Conservation (phyloP, 2,329 filamentous ascomycete species). For the Phaeomoniella chlamydospora region DNA sequence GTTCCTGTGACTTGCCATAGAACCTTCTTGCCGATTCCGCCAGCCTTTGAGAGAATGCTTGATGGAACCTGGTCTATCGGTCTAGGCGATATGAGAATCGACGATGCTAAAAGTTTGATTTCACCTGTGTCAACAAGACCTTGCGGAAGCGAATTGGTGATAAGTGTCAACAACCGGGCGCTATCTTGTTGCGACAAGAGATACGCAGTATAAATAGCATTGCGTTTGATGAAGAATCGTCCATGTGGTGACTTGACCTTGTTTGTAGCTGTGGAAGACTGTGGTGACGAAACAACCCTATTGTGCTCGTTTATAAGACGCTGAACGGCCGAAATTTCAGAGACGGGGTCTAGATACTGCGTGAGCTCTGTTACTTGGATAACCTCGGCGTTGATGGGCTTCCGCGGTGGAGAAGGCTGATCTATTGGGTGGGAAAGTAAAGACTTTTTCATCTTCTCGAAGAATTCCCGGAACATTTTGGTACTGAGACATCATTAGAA, state of each 20-base stretch:
- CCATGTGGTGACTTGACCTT: conserved; percentile 26
- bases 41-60: conserved; percentile 65
- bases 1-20: conserved; percentile 71
- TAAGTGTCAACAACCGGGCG: conserved; percentile 53
- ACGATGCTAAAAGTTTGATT: conserved; percentile 71
- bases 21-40: conserved; percentile 72
- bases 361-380: conserved; percentile 70
- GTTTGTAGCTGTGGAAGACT: conserved; percentile 17
- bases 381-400: conserved; percentile 62
- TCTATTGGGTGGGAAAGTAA: conserved; percentile 25
- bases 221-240: conserved; percentile 63
- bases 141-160: conserved; percentile 43
- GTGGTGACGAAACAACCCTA: conserved; percentile 31
- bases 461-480: conserved; percentile 72
- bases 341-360: conserved; percentile 59
- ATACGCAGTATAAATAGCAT: conserved; percentile 85
- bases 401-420: conserved; percentile 33
- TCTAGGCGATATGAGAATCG: conserved; percentile 75
- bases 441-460: conserved; percentile 58
- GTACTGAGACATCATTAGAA: conserved; percentile 34
- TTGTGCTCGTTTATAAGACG: conserved; percentile 86
- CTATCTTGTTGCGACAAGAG: conserved; percentile 61
- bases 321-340: conserved; percentile 73
- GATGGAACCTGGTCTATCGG: conserved; percentile 36
- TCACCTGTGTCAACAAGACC: conserved; percentile 50